These are phyloP conservation scores for Hordeum pubiflorum DNA, from an alignment of 202 grass and related monocot genomes.

Conservation along the genomic window DNA sequence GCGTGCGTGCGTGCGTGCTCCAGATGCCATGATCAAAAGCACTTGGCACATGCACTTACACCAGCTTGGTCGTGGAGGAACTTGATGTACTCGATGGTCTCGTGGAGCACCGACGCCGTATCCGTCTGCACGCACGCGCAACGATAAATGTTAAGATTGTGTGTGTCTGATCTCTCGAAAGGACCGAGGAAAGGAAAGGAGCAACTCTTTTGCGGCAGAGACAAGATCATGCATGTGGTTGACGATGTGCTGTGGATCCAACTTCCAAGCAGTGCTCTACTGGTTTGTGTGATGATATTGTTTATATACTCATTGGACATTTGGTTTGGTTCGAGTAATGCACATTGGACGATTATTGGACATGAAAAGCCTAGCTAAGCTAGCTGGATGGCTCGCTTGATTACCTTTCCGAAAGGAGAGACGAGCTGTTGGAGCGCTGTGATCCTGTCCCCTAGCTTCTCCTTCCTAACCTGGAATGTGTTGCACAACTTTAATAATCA, in stretches of 20 bases:
- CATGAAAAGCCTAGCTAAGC: conserved; percentile 21
- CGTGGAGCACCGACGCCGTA: conserved; percentile 96
- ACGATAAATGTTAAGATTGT: conserved; percentile 41
- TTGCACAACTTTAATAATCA: background rate
- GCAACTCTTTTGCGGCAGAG: conserved; percentile 31
- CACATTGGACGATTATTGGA: conserved; percentile 27
- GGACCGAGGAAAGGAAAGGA: conserved; percentile 29
- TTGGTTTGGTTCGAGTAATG: background rate
- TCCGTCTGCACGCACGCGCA: conserved; percentile 81
- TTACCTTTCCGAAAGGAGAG: conserved; percentile 99
- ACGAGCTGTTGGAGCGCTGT: conserved; percentile 96
- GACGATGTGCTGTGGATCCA: too few relatives aligned
- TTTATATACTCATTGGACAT: too few relatives aligned
- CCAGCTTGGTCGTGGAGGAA: conserved; percentile 92
- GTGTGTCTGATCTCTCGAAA: conserved; percentile 20
- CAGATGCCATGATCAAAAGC: conserved; percentile 34
- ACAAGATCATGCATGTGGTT: too few relatives aligned
- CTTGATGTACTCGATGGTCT: conserved; percentile 98
- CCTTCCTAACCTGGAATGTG: conserved; percentile 86
- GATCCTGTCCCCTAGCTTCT: conserved; percentile 98
- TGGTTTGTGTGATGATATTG: too few relatives aligned
- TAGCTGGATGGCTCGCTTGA: background rate
- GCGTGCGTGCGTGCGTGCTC: conserved; percentile 21
- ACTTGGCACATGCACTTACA: conserved; percentile 39
- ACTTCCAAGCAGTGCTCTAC: too few relatives aligned